Conservation (phyloP, 371 early-diverging fungal genomes). For the Mortierella sp. region DNA sequence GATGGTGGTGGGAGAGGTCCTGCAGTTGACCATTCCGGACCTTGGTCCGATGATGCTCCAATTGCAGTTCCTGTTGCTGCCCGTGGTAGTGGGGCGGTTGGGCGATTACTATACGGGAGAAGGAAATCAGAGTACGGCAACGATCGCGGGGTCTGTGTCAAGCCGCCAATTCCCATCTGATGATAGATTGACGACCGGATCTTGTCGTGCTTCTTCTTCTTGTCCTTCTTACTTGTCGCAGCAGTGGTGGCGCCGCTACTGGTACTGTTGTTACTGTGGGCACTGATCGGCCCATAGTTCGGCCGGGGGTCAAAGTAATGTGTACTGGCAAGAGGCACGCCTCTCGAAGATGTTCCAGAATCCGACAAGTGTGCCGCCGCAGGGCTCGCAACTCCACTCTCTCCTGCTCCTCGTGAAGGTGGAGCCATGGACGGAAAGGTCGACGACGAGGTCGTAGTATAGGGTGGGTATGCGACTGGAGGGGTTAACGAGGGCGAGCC, state of each 20-base stretch:
- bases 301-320: not conserved
- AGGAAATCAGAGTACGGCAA: slow-evolving; percentile 16
- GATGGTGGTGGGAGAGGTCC: not conserved
- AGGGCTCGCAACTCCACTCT: not conserved
- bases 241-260: not conserved
- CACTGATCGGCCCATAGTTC: slow-evolving; percentile 4
- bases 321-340: not conserved
- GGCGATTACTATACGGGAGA: slow-evolving; percentile 1
- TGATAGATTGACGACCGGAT: slow-evolving; percentile 20
- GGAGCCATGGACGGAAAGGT: not conserved
- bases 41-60: not conserved
- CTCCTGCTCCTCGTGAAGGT: not conserved
- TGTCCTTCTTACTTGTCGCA: not conserved
- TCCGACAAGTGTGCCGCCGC: not conserved
- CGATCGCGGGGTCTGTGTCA: slow-evolving; percentile 23
- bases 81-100: not conserved
- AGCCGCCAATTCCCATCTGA: slow-evolving; percentile 9
- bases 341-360: not conserved
- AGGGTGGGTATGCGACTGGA: not conserved
- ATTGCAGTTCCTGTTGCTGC: not conserved
- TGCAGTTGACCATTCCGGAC: not conserved
- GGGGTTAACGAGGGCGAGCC: slow-evolving; percentile 6
- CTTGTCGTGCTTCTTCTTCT: not conserved
- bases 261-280: slow-evolving; percentile 4
- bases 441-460: not conserved